These are phyloP conservation scores for Debaryomyces castellii DNA, from an alignment of 805 yeast genomes.

Conservation along the genomic window DNA sequence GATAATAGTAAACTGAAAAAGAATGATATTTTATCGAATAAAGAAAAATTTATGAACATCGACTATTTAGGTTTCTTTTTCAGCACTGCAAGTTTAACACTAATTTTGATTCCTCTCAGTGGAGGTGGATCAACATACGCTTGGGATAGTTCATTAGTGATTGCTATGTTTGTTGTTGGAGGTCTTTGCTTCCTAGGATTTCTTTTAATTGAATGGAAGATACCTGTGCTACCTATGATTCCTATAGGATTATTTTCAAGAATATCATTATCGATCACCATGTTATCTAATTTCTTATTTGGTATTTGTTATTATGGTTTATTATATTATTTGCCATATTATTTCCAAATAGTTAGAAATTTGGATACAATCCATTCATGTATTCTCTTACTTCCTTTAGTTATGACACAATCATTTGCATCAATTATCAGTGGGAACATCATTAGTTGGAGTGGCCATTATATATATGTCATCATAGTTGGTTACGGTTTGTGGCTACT, in stretches of 20 bases:
- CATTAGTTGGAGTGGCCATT: slow-evolving; percentile 42
- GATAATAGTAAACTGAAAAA: slow-evolving; percentile 33
- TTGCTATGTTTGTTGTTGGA: slow-evolving; percentile 34
- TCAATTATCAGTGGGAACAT: slow-evolving; percentile 46
- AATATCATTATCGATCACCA: slow-evolving; percentile 18
- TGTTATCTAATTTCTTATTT: slow-evolving; percentile 23
- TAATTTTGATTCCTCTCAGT: slow-evolving; percentile 54
- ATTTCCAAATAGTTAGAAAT: slow-evolving; percentile 22
- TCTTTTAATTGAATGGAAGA: slow-evolving; percentile 25
- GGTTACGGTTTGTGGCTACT: slow-evolving; percentile 26
- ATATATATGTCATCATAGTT: slow-evolving; percentile 34
- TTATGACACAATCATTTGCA: slow-evolving; percentile 33
- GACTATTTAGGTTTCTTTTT: slow-evolving; percentile 55
- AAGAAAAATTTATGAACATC: slow-evolving; percentile 42
- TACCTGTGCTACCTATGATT: slow-evolving; percentile 31
- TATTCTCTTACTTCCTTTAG: slow-evolving; percentile 30
- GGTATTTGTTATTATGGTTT: slow-evolving; percentile 27
- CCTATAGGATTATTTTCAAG: slow-evolving; percentile 25
- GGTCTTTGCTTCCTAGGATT: slow-evolving; percentile 20
- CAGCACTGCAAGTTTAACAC: slow-evolving; percentile 43
- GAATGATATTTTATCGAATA: slow-evolving; percentile 25
- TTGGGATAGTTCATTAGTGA: slow-evolving; percentile 49
- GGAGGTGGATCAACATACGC: slow-evolving; percentile 61
- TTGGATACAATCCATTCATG: slow-evolving; percentile 20
- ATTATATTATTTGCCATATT: slow-evolving; percentile 22